phyloP scores from a whole-genome alignment of 1,284 basidiomycete genomes.

The Ustilago crameri region DNA sequence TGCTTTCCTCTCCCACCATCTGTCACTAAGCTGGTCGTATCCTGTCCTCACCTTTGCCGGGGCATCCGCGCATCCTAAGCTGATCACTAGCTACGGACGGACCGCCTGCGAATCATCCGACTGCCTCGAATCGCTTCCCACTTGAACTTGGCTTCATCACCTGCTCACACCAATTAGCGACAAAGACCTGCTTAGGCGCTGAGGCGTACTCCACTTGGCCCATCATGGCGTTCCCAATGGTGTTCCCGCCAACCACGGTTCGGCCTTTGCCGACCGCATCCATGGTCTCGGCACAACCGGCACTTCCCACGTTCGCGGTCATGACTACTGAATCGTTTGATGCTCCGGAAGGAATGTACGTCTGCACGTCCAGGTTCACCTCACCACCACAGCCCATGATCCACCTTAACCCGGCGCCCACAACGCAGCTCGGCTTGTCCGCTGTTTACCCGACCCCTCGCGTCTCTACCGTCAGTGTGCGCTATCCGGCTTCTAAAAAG shows the following conservation, averaged over 20 bases:
- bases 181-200: too few species aligned
- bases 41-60: too few species aligned
- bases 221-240: conserved; percentile 39
- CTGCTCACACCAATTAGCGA: too few species aligned
- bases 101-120: too few species aligned
- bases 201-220: not conserved
- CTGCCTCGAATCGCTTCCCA: too few species aligned
- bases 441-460: conserved; percentile 45
- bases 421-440: conserved; percentile 25
- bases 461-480: conserved; percentile 42
- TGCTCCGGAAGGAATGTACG: conserved; percentile 56
- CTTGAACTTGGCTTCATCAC: not conserved
- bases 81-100: too few species aligned
- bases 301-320: conserved; percentile 21
- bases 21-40: too few species aligned
- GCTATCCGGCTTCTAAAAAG: conserved; percentile 31
- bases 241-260: conserved; percentile 17
- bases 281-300: conserved; percentile 29
- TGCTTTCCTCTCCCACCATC: not conserved
- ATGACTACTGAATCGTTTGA: conserved; percentile 52
- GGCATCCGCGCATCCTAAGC: too few species aligned
- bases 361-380: conserved; percentile 46
- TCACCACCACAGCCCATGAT: conserved; percentile 42
- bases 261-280: conserved; percentile 34
- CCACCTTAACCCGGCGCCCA: conserved; percentile 37